These are phyloP conservation scores for Trichophyton verrucosum DNA, from an alignment of 2,329 filamentous ascomycete species.

Conservation along the genomic window DNA sequence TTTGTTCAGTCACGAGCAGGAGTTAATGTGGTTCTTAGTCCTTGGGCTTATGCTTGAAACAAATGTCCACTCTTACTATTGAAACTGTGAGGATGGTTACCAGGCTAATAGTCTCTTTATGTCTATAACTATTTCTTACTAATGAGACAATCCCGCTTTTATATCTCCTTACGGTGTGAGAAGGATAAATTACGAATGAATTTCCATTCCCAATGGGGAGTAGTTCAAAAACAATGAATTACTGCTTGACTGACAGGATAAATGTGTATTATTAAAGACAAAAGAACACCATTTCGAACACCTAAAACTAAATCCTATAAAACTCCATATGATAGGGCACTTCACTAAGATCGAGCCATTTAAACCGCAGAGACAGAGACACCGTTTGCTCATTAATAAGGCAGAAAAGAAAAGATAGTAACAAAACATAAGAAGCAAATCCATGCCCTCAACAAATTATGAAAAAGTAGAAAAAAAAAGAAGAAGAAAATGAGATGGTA, in stretches of 20 bases:
- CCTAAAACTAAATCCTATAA: background rate
- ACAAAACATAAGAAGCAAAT: background rate
- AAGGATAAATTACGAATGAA: too few species aligned
- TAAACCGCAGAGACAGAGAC: background rate
- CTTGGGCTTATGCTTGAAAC: background rate
- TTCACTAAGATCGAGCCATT: background rate
- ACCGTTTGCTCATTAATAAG: slow-evolving; percentile 1
- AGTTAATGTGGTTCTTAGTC: background rate
- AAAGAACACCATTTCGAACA: background rate
- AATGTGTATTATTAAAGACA: background rate
- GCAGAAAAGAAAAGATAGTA: background rate
- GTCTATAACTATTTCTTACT: background rate
- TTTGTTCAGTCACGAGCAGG: background rate
- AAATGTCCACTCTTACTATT: background rate
- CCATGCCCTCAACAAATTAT: background rate
- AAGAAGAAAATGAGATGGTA: background rate
- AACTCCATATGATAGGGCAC: background rate
- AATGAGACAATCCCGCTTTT: too few species aligned
- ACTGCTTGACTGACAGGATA: background rate
- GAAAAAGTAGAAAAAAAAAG: background rate
- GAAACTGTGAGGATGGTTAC: background rate
- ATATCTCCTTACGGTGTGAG: too few species aligned
- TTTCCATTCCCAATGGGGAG: too few species aligned
- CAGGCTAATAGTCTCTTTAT: background rate
- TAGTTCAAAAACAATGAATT: background rate